phyloP scores from a whole-genome alignment of 768 basidiomycete species.

The Lyophyllum shimeji region DNA sequence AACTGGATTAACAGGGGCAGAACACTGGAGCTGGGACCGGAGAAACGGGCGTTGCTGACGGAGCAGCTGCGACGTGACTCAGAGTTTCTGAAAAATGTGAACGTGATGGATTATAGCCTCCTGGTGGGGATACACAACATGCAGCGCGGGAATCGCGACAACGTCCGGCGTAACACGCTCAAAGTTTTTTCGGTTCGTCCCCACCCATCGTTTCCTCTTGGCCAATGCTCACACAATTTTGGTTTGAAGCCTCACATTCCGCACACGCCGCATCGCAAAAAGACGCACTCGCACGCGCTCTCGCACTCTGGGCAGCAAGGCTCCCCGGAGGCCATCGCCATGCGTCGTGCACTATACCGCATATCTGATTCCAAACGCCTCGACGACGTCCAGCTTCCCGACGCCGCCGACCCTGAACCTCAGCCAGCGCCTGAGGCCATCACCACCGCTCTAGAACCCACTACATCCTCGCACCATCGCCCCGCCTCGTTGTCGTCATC shows the following conservation, averaged over 20 bases:
- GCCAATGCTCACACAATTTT: background rate
- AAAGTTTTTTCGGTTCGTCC: conserved; percentile 85
- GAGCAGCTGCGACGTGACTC: conserved; percentile 90
- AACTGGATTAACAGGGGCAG: conserved; percentile 90
- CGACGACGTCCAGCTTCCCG: conserved; percentile 27
- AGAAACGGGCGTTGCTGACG: conserved; percentile 86
- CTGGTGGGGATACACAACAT: conserved; percentile 94
- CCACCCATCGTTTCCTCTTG: background rate
- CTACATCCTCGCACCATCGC: background rate
- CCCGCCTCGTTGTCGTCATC: background rate
- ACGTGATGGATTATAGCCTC: conserved; percentile 97
- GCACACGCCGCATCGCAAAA: conserved; percentile 49
- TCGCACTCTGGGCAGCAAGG: conserved; percentile 44
- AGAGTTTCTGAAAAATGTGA: conserved; percentile 76
- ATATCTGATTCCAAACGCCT: conserved; percentile 77
- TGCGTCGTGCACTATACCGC: conserved; percentile 79
- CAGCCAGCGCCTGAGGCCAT: background rate
- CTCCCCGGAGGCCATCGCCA: conserved; percentile 76
- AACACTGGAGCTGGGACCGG: conserved; percentile 88
- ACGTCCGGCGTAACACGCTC: conserved; percentile 85
- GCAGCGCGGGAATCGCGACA: conserved; percentile 88
- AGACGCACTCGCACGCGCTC: conserved; percentile 30
- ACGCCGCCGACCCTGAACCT: conserved; percentile 14
- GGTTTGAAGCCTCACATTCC: conserved; percentile 66
- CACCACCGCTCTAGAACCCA: background rate